A percentile compares a stretch with the other conserved stretches of the same genome.
These are phyloP conservation scores for Fusarium buxicola DNA, from an alignment of 2,329 filamentous ascomycete species.

Conservation along the genomic window DNA sequence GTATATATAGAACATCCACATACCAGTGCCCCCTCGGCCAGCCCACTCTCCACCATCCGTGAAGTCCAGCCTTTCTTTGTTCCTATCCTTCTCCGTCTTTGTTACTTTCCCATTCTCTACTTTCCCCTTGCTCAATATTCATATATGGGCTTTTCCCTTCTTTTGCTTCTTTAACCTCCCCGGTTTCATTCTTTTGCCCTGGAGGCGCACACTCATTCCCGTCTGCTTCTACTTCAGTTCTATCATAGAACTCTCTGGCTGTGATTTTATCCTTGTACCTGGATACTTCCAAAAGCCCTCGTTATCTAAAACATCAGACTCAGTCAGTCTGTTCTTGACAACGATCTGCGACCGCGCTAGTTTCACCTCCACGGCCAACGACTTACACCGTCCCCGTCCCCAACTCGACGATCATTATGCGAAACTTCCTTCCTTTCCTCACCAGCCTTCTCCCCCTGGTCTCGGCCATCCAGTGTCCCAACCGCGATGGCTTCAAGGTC, in stretches of 20 bases:
- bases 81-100: constrained; percentile 7
- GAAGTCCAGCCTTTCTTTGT: constrained; percentile 37
- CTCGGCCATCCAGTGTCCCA: constrained; percentile 53
- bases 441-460: constrained; percentile 42
- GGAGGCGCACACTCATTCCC: constrained; percentile 38
- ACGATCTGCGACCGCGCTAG: neutral
- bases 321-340: neutral
- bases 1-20: constrained; percentile 37
- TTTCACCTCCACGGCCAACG: constrained; percentile 21
- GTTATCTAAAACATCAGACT: constrained; percentile 5
- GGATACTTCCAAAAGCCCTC: constrained; percentile 5
- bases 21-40: constrained; percentile 4
- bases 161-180: constrained; percentile 24
- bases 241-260: neutral
- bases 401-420: constrained; percentile 37
- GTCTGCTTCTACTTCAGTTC: constrained; percentile 6
- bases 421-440: constrained; percentile 37
- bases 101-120: constrained; percentile 24
- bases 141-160: constrained; percentile 20
- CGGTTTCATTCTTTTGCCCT: constrained; percentile 37
- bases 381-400: constrained; percentile 17
- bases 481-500: constrained; percentile 54
- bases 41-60: constrained; percentile 21
- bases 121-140: constrained; percentile 26
- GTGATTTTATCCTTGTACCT: constrained; percentile 20